Conservation (phyloP, 371 early-diverging fungal species). For the Globomyces sp. region DNA sequence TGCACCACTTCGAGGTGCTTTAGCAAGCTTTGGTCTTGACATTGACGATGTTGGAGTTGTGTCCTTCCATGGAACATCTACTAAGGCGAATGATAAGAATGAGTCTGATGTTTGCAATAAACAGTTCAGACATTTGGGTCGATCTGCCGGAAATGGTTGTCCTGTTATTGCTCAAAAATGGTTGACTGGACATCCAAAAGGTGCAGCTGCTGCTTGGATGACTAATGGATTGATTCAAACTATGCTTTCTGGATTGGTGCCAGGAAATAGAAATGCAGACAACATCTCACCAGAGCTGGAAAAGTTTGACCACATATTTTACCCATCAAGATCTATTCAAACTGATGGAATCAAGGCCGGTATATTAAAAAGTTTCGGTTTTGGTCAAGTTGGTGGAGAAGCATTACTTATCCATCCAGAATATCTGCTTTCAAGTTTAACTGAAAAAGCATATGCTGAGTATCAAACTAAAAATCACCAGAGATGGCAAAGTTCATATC, state of each 20-base stretch:
- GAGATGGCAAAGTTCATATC: slow-evolving; percentile 83
- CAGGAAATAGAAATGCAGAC: slow-evolving; percentile 96
- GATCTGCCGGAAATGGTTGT: slow-evolving; percentile 80
- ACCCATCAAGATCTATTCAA: slow-evolving; percentile 84
- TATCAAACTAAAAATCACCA: slow-evolving; percentile 70
- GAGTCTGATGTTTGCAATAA: slow-evolving; percentile 87
- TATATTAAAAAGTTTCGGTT: slow-evolving; percentile 92
- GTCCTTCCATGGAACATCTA: slow-evolving; percentile 98
- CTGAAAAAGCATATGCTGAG: slow-evolving; percentile 65
- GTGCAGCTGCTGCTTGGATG: slow-evolving; percentile 98
- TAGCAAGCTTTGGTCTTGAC: slow-evolving; percentile 87
- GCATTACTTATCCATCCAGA: slow-evolving; percentile 89
- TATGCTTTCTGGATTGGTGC: slow-evolving; percentile 84
- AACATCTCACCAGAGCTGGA: slow-evolving; percentile 83
- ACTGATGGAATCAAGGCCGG: slow-evolving; percentile 94
- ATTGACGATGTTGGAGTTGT: slow-evolving; percentile 93
- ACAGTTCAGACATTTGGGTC: slow-evolving; percentile 87
- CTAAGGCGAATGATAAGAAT: slow-evolving; percentile 96
- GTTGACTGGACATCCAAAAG: slow-evolving; percentile 96
- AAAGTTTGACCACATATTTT: slow-evolving; percentile 79
- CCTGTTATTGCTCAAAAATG: slow-evolving; percentile 92
- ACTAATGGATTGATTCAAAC: slow-evolving; percentile 90
- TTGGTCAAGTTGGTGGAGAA: slow-evolving; percentile 96
- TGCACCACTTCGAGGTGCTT: slow-evolving; percentile 88
- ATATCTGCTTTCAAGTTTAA: slow-evolving; percentile 80